Evolutionary conservation across 23 red algal species (phyloP).

Genomic region (Agarophyton chilense): DNA sequence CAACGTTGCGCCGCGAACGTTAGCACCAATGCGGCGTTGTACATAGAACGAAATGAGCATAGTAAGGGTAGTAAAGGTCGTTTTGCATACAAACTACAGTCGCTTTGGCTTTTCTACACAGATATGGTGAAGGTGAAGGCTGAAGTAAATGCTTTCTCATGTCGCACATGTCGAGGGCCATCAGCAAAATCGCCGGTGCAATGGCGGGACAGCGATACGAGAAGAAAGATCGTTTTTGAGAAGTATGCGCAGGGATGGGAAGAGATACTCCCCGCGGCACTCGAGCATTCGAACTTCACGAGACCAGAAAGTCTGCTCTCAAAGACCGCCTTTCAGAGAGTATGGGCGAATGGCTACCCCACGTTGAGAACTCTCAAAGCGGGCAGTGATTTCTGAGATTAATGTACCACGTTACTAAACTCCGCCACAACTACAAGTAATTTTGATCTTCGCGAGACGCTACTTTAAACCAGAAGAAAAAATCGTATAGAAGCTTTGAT

Average conservation of each 20-base stretch:
- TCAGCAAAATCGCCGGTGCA: neutral
- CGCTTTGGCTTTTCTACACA: slow-evolving; percentile 3
- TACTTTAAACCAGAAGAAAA: neutral
- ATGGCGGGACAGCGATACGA: slow-evolving; percentile 11
- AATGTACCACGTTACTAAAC: neutral
- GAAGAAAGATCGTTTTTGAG: neutral
- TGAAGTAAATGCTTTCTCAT: neutral
- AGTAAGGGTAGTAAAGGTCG: neutral
- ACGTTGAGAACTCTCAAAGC: neutral
- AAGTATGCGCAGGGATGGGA: neutral
- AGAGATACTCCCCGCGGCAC: neutral
- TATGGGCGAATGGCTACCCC: slow-evolving; percentile 11
- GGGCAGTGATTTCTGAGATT: neutral
- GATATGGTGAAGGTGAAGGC: neutral
- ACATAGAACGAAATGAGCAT: neutral
- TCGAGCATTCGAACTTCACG: slow-evolving; percentile 4
- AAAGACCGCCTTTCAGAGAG: neutral
- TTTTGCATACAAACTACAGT: neutral
- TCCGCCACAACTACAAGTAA: neutral
- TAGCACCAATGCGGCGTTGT: neutral
- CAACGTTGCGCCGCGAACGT: neutral
- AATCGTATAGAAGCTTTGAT: neutral
- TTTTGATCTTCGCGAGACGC: neutral
- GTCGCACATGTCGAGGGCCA: neutral
- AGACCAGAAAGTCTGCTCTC: neutral